Base-by-base conservation (phyloP, 768 basidiomycete genomes). In the Chalciporus chontae region DNA sequence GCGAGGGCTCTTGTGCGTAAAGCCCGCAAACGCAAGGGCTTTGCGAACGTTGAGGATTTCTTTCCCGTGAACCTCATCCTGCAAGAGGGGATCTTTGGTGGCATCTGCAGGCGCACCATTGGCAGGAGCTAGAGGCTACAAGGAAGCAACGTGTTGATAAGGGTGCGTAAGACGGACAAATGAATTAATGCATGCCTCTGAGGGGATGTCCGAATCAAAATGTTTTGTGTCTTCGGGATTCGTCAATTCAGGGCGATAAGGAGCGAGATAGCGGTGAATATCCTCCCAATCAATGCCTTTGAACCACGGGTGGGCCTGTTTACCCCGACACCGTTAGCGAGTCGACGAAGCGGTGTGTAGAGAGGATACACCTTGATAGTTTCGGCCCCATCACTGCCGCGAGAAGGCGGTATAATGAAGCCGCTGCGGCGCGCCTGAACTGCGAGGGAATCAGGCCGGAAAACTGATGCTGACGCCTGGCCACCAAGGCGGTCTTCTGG, bases 181-280 rank as follows among this genome's bases (percentile, higher is more conserved):
- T 64, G 64, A 67, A 60, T 70, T 44, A 51, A 58, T 11, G 48
- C 74, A 63, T 71, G 92, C 93, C 83, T 94, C 90, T 32, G 87
- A 73, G 18, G 90, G 90, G 61, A 96, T 97, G 68, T 95, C 92
- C 46, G 87, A 83, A 68, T 98, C 94, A 56, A 99, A 97, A 69
- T 99, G 94, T 53, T 83, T 78, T 14, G 95, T 97, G 67, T 98
- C 94, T 60, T 87, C 90, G 23, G 89, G 86, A 55, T 81, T 74
- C 26, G 65, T 73, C 51, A 99, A 79, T 54, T 93, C 84, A 26
- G 95, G 96, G 52, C 80, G 83, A 75, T 94, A 98, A 14, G 94
- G 94, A 10, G 94, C 89, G 47, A 80, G 76, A 63, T 84, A 84
- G 44, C 77, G 77, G 67, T 94, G 92, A 32, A 97, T 85, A 60